A percentile compares a stretch with the other conserved stretches of the same genome.
Conservation (phyloP, 2,329 filamentous ascomycete genomes). For the Apiospora phragmitis region DNA sequence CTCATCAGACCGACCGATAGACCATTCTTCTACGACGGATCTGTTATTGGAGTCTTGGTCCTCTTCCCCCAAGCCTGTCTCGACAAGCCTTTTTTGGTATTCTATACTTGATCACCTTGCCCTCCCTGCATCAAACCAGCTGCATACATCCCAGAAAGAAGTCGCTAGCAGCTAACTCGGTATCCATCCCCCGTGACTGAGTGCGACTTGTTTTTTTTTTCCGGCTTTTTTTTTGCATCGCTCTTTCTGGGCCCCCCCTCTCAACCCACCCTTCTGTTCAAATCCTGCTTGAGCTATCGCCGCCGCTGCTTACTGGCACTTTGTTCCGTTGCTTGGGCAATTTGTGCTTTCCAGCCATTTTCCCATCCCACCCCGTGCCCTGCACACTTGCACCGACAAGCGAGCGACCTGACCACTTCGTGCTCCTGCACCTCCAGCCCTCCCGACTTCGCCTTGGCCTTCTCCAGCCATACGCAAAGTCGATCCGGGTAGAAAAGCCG, state of each 20-base stretch:
- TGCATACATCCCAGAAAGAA: background rate
- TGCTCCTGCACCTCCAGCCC: conserved; percentile 7
- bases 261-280: conserved; percentile 2
- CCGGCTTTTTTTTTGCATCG: conserved; percentile 5
- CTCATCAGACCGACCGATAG: background rate
- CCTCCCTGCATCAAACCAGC: background rate
- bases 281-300: conserved; percentile 3
- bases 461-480: conserved; percentile 7
- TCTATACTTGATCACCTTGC: conserved; percentile 1
- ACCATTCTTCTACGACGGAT: background rate
- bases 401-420: conserved; percentile 7
- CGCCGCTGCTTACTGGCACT: background rate
- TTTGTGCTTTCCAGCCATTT: conserved; percentile 8
- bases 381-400: conserved; percentile 11
- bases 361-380: background rate
- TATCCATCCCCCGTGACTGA: conserved; percentile 7
- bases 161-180: background rate
- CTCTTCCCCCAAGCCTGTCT: background rate
- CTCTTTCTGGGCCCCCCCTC: background rate
- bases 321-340: conserved; percentile 4
- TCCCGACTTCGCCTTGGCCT: conserved; percentile 6
- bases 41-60: background rate
- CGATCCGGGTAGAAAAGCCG: conserved; percentile 8
- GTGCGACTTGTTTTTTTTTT: conserved; percentile 7
- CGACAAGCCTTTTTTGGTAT: background rate